These are phyloP conservation scores for Aureobasidium pullulans DNA, from an alignment of 2,329 filamentous ascomycete species.

Conservation along the genomic window DNA sequence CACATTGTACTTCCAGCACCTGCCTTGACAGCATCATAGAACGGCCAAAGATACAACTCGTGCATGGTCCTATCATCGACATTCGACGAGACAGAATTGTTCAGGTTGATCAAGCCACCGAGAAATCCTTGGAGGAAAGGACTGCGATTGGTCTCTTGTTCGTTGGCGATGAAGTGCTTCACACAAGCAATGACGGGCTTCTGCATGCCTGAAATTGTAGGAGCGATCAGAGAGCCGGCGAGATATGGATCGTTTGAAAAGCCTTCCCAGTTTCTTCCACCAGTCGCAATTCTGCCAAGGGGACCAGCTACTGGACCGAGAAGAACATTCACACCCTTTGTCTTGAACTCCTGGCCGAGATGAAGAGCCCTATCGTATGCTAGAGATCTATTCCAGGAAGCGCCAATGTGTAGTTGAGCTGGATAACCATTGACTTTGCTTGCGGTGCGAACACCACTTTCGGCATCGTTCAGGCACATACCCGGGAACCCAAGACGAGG, in stretches of 20 bases:
- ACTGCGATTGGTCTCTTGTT: conserved; percentile 24
- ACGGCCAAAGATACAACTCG: conserved; percentile 41
- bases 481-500: conserved; percentile 32
- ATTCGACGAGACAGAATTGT: conserved; percentile 41
- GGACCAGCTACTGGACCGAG: conserved; percentile 28
- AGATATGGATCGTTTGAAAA: conserved; percentile 24
- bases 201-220: conserved; percentile 24
- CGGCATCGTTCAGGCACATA: conserved; percentile 35
- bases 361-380: conserved; percentile 26
- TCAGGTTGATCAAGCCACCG: conserved; percentile 18
- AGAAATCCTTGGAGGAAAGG: conserved; percentile 16
- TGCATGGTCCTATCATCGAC: conserved; percentile 21
- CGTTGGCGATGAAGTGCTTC: conserved; percentile 27
- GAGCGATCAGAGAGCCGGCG: conserved; percentile 22
- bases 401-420: conserved; percentile 30
- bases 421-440: conserved; percentile 30
- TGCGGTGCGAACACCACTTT: conserved; percentile 28
- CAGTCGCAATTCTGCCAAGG: conserved; percentile 24
- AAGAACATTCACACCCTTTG: conserved; percentile 26
- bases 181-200: conserved; percentile 34
- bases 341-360: conserved; percentile 29
- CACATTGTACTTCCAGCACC: conserved; percentile 64
- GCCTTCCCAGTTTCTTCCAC: conserved; percentile 28
- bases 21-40: conserved; percentile 59
- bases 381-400: conserved; percentile 33